Conservation (phyloP, 257 asterid genomes). For the Echium plantagineum region DNA sequence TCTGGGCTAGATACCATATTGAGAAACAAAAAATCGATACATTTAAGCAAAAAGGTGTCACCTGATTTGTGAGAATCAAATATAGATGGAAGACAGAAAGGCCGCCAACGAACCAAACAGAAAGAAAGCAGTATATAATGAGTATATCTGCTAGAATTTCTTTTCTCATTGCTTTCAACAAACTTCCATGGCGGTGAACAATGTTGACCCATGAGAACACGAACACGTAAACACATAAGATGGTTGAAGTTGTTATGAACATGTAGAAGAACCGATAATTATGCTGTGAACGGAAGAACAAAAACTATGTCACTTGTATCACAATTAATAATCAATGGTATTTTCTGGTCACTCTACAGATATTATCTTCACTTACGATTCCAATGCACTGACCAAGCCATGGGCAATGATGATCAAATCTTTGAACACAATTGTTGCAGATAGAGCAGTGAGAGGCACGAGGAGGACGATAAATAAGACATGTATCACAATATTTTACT, state of each 20-base stretch:
- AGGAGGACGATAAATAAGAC: conserved; percentile 88
- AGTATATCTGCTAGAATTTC: conserved; percentile 68
- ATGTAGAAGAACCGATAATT: conserved; percentile 79
- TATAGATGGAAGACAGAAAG: conserved; percentile 72
- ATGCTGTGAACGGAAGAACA: conserved; percentile 44
- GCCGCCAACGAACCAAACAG: conserved; percentile 93
- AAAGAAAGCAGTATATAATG: conserved; percentile 66
- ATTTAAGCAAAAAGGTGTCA: conserved; percentile 3
- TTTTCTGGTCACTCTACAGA: background rate
- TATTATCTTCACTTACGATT: conserved; percentile 36
- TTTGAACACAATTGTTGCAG: conserved; percentile 90
- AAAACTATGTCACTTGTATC: conserved; percentile 1
- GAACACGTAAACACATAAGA: conserved; percentile 55
- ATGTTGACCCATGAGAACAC: conserved; percentile 53
- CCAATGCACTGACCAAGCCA: conserved; percentile 98
- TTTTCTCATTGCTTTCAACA: conserved; percentile 39
- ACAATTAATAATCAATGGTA: no score
- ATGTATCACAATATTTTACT: conserved; percentile 79
- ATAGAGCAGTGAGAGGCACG: conserved; percentile 95
- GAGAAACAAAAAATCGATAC: no score
- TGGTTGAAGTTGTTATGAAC: conserved; percentile 72
- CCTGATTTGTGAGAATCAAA: conserved; percentile 66
- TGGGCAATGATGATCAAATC: conserved; percentile 88
- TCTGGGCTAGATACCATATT: no score
- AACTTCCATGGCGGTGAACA: conserved; percentile 30